These are phyloP conservation scores for Fusarium sororula DNA, from an alignment of 2,329 filamentous ascomycete genomes.

Conservation along the genomic window DNA sequence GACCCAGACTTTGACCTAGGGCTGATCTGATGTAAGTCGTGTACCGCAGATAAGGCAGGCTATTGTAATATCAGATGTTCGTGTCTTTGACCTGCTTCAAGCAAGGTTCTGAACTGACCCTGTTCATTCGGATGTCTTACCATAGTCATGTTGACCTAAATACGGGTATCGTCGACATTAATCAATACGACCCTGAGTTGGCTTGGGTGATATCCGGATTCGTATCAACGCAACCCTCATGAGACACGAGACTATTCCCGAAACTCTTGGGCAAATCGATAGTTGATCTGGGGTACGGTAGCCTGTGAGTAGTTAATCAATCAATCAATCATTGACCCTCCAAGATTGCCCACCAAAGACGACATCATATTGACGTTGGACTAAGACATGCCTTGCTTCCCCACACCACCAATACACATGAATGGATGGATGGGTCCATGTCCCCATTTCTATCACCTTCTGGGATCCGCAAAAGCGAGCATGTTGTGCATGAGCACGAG, in stretches of 20 bases:
- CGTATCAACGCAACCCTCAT: conserved; percentile 18
- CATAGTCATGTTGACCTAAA: neutral
- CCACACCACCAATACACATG: conserved; percentile 30
- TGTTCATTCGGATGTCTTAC: neutral
- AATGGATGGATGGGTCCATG: neutral
- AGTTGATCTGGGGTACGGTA: conserved; percentile 21
- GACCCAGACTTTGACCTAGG: conserved; percentile 1
- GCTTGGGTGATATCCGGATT: conserved; percentile 9
- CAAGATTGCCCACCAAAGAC: neutral
- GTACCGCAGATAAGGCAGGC: neutral
- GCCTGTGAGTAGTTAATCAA: neutral
- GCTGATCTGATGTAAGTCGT: conserved; percentile 27
- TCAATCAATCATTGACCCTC: neutral
- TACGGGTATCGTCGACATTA: neutral
- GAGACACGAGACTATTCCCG: conserved; percentile 15
- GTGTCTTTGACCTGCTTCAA: neutral
- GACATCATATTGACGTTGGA: conserved; percentile 33
- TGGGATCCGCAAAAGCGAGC: conserved; percentile 34
- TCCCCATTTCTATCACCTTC: conserved; percentile 14
- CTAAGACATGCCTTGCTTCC: conserved; percentile 21
- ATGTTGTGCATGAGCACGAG: conserved; percentile 33
- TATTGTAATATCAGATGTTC: neutral
- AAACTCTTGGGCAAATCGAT: conserved; percentile 4
- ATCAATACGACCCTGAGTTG: conserved; percentile 1
- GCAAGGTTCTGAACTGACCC: neutral